These are phyloP conservation scores for Ciborinia camelliae DNA, from an alignment of 2,329 filamentous ascomycete species.

Conservation along the genomic window DNA sequence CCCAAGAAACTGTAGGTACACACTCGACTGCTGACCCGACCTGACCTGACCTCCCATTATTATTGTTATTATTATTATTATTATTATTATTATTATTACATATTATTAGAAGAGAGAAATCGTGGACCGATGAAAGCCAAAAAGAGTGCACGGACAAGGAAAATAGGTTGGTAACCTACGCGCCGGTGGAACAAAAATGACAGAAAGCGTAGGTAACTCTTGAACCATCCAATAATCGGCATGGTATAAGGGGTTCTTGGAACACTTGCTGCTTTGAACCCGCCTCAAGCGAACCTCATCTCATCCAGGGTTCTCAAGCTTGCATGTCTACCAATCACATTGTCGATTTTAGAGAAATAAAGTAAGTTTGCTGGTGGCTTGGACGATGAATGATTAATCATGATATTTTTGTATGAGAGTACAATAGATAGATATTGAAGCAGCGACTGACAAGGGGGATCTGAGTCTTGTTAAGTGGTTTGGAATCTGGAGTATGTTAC, in stretches of 20 bases:
- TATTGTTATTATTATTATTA: too few relatives aligned
- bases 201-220: background rate
- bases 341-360: background rate
- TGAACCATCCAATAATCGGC: slow-evolving; percentile 32
- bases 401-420: background rate
- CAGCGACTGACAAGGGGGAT: slow-evolving; percentile 14
- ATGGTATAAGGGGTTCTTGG: slow-evolving; percentile 25
- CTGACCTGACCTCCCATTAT: too few relatives aligned
- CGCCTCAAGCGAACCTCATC: slow-evolving; percentile 8
- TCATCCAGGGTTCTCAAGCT: background rate
- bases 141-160: slow-evolving; percentile 8
- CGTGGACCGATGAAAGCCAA: background rate
- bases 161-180: slow-evolving; percentile 10
- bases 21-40: too few relatives aligned
- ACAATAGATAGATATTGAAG: slow-evolving; percentile 1
- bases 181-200: slow-evolving; percentile 12
- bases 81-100: background rate
- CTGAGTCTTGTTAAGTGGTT: slow-evolving; percentile 1
- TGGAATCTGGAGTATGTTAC: too few relatives aligned
- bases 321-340: slow-evolving; percentile 5
- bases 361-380: slow-evolving; percentile 2
- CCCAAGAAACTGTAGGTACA: too few relatives aligned
- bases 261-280: slow-evolving; percentile 35
- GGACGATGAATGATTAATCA: background rate
- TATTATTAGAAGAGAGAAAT: background rate